Conservation (phyloP, 1,284 basidiomycete species). For the Tetrapyrgos nigripes region DNA sequence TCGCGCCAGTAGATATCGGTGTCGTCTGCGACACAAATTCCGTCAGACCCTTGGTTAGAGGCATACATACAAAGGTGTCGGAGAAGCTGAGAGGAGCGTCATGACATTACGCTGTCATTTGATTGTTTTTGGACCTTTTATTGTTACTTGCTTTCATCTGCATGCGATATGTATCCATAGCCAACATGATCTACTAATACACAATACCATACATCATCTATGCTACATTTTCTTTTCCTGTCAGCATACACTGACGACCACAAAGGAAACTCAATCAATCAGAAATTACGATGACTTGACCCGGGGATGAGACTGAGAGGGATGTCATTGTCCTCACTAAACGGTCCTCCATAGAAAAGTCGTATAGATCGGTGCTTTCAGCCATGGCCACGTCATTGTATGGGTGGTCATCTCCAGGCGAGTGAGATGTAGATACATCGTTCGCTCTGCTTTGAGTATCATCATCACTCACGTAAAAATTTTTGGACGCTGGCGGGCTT, state of each 20-base stretch:
- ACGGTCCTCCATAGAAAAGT: background rate
- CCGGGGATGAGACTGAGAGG: conserved; percentile 14
- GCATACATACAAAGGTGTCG: conserved; percentile 52
- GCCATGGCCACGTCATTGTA: background rate
- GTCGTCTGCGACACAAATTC: conserved; percentile 61
- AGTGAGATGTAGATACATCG: background rate
- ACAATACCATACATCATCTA: background rate
- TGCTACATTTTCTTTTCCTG: background rate
- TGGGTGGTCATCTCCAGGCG: background rate
- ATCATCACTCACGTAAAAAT: background rate
- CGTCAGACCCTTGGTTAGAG: conserved; percentile 54
- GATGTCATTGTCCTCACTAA: conserved; percentile 15
- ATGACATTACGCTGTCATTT: background rate
- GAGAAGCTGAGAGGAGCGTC: conserved; percentile 28
- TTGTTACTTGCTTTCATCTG: background rate
- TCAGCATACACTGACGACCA: background rate
- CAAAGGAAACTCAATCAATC: background rate
- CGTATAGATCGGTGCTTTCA: background rate
- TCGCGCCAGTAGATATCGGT: conserved; percentile 66
- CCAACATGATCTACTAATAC: background rate
- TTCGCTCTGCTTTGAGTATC: background rate
- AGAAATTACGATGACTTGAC: conserved; percentile 5
- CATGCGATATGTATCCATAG: conserved; percentile 10
- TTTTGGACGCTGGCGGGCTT: background rate
- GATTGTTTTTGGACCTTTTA: too few relatives aligned